These are phyloP conservation scores for Calvatia gigantea DNA, from an alignment of 768 basidiomycete species.

Conservation along the genomic window DNA sequence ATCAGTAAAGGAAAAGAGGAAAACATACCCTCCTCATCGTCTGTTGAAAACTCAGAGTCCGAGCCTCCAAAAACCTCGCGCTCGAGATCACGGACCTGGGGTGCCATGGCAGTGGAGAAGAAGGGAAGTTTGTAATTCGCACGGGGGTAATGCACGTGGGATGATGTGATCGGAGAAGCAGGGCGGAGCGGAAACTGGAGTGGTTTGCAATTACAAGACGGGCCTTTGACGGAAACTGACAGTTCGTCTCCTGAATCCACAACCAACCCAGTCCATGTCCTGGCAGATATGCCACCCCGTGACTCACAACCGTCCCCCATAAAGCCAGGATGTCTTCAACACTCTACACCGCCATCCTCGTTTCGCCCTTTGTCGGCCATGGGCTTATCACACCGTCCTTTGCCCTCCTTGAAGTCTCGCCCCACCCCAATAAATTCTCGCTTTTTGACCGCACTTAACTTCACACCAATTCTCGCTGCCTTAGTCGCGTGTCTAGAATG, in stretches of 20 bases:
- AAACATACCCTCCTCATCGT: conserved; percentile 58
- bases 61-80: conserved; percentile 81
- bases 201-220: neutral
- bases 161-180: neutral
- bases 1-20: neutral
- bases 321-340: neutral
- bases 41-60: conserved; percentile 80
- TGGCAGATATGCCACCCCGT: too few relatives aligned
- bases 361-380: conserved; percentile 1
- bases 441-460: conserved; percentile 18
- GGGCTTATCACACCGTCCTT: neutral
- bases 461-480: conserved; percentile 20
- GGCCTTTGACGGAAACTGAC: too few relatives aligned
- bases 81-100: conserved; percentile 39
- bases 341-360: neutral
- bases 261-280: too few relatives aligned
- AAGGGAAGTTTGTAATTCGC: neutral
- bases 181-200: neutral
- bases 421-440: conserved; percentile 12
- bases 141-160: conserved; percentile 2
- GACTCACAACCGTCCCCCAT: neutral
- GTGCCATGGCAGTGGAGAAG: neutral
- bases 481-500: conserved; percentile 34
- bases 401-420: conserved; percentile 14
- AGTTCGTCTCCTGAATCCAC: neutral